Conservation (phyloP, 306 rosid genomes). For the Corylus heterophylla region DNA sequence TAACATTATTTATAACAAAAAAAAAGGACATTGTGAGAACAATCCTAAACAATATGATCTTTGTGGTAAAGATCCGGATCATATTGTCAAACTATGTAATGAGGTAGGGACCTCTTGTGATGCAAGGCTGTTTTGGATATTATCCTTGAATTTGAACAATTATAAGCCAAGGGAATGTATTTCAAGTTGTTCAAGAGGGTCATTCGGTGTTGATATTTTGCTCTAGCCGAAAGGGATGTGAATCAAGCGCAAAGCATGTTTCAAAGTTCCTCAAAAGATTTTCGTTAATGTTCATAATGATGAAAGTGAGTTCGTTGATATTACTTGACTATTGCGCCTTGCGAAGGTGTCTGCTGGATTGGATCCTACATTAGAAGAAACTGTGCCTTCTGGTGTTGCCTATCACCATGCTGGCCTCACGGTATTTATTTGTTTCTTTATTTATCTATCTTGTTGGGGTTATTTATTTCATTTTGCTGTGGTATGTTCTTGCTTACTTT, state of each 20-base stretch:
- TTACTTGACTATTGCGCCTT: constrained; percentile 65
- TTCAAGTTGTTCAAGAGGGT: constrained; percentile 94
- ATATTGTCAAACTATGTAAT: constrained; percentile 90
- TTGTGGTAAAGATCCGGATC: constrained; percentile 97
- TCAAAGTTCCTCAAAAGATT: constrained; percentile 72
- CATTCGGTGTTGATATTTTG: constrained; percentile 93
- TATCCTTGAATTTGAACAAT: constrained; percentile 22
- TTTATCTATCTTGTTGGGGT: not conserved
- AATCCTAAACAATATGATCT: constrained; percentile 71
- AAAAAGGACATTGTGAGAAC: constrained; percentile 76
- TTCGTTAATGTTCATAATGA: constrained; percentile 41
- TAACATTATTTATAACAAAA: constrained; percentile 72
- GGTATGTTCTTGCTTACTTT: constrained; percentile 18
- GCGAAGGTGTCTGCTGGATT: constrained; percentile 79
- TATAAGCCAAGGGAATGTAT: constrained; percentile 29
- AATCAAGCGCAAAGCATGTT: constrained; percentile 91
- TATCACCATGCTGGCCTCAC: constrained; percentile 99
- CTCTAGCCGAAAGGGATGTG: constrained; percentile 96
- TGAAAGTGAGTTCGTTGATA: constrained; percentile 64
- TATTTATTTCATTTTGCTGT: constrained; percentile 21
- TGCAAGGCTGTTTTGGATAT: constrained; percentile 26
- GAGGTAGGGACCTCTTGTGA: constrained; percentile 56
- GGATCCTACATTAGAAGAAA: constrained; percentile 89
- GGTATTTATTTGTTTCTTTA: constrained; percentile 46
- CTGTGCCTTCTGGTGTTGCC: constrained; percentile 89